These are phyloP conservation scores for Cystofilobasidium capitatum DNA, from an alignment of 768 basidiomycete species.

Conservation along the genomic window DNA sequence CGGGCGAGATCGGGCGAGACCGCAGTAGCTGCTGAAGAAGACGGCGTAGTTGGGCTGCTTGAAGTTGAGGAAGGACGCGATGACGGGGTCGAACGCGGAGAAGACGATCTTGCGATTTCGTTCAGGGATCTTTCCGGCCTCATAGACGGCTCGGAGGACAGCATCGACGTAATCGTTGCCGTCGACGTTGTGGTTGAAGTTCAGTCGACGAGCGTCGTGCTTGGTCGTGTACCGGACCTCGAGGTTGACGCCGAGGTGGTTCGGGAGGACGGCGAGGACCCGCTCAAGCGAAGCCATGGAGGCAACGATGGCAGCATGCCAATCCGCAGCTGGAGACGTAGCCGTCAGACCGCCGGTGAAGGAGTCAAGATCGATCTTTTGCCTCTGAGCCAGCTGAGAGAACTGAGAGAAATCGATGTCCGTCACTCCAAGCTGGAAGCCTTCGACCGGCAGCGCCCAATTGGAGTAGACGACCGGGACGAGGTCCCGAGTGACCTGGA, in stretches of 20 bases:
- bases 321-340: conserved; percentile 34
- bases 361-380: neutral
- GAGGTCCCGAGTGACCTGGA: conserved; percentile 85
- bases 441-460: conserved; percentile 63
- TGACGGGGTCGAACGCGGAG: conserved; percentile 78
- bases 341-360: neutral
- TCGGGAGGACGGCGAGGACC: conserved; percentile 36
- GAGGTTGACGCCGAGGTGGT: conserved; percentile 60
- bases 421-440: conserved; percentile 66
- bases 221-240: conserved; percentile 69
- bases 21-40: conserved; percentile 84
- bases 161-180: conserved; percentile 76
- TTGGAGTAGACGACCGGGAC: conserved; percentile 76
- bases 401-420: conserved; percentile 81
- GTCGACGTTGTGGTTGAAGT: conserved; percentile 51
- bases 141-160: conserved; percentile 72
- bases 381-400: conserved; percentile 48
- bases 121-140: conserved; percentile 42
- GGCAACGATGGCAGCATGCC: conserved; percentile 30
- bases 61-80: conserved; percentile 90
- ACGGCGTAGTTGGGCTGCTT: conserved; percentile 99
- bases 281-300: conserved; percentile 16
- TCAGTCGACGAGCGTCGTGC: conserved; percentile 43
- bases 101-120: conserved; percentile 72
- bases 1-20: conserved; percentile 44